Conservation (phyloP, 495 filamentous ascomycete genomes). For the Xylaria nigripes region DNA sequence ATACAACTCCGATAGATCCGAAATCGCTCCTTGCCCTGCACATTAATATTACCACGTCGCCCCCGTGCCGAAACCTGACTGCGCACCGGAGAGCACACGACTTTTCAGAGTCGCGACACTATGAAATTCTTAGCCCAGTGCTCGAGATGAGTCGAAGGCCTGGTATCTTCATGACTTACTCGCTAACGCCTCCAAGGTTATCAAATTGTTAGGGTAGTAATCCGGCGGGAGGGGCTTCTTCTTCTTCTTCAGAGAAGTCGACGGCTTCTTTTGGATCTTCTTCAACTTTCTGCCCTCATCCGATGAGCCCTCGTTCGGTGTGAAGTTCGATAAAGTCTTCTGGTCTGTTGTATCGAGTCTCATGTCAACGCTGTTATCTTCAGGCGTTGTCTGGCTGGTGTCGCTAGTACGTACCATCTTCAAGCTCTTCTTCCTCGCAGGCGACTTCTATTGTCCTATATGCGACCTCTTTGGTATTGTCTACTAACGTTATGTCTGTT, state of each 20-base stretch:
- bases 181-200: slow-evolving; percentile 1
- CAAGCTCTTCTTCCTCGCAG: background rate
- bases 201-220: slow-evolving; percentile 5
- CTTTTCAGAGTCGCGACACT: slow-evolving; percentile 4
- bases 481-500: slow-evolving; percentile 3
- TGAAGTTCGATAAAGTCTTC: background rate
- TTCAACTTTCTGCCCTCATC: background rate
- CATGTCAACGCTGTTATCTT: background rate
- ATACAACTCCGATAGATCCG: too few species aligned
- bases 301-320: background rate
- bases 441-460: background rate
- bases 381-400: background rate
- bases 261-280: background rate
- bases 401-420: slow-evolving; percentile 4
- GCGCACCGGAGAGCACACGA: too few species aligned
- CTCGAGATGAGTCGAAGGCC: background rate
- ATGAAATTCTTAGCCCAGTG: background rate
- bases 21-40: too few species aligned
- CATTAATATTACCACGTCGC: too few species aligned
- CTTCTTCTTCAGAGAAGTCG: background rate
- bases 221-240: background rate
- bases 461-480: background rate
- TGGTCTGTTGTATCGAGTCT: slow-evolving; percentile 4
- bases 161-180: background rate
- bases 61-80: too few species aligned